Base-by-base conservation (phyloP, 345 rosid genomes). In the Eutrema yunnanense region DNA sequence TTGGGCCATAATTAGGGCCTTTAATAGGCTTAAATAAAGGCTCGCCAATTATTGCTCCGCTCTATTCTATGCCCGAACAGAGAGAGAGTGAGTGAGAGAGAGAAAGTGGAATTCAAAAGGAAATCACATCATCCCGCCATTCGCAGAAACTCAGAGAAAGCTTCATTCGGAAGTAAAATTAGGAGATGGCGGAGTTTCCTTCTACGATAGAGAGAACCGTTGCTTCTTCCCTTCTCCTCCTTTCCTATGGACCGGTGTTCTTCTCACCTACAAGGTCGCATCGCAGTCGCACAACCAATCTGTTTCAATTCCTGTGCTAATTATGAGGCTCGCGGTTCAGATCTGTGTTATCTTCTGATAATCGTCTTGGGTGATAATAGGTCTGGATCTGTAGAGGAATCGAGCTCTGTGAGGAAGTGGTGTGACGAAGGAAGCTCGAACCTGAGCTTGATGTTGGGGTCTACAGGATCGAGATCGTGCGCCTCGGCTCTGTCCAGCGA, bases 201-300 rank as follows among this genome's bases (percentile, higher is more conserved):
- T 83, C 88, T 47, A 61, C 81, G 47, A 71, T 68, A 34, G 99
- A 90, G 79, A 81, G 71, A 80, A 61, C 81, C 3, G 96, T 80
- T 32, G 96, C 97, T 74, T 84, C 96, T 12, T 84, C 96, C 70
- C 98, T 89, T 12, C 89, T 91, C 73, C 89, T 85, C 13, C 96
- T 92, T 80, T 86, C 89, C 37, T 27, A 67, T 54, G 47, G 53
- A 16, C 67, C 84, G 41, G 63, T 44, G 8, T 51, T 82, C 62
- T 64, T 65, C 52, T 52, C 81, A 43, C 83, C 82, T 65, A 71
- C 74, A 50, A 64, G 60, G 87, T 80, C 71, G 75, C 13, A 46
- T 52, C 38, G 34, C 30, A 50, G 42, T 52, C 38, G 44, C 30
- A 50, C 9, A 59, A 46, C 14, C 27, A 29, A 42, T 41, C 11